phyloP scores from a whole-genome alignment of 129 eudicot genomes.

The Glebionis coronaria region DNA sequence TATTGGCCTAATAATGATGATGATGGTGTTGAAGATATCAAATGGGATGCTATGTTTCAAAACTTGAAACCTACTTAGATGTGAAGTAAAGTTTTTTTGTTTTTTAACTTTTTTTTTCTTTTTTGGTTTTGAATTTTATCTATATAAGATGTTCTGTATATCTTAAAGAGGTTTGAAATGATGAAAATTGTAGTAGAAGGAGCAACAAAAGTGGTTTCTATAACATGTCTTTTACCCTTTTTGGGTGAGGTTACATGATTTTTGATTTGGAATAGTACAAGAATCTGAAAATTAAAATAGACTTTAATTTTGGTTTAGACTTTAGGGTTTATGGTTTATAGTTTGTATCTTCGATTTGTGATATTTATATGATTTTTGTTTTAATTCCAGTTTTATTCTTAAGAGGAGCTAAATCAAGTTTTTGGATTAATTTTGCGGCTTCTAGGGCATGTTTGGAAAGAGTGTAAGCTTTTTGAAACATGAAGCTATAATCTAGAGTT shows the following conservation, averaged over 20 bases:
- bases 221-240: slow-evolving; percentile 15
- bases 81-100: background rate
- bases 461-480: too few species aligned
- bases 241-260: background rate
- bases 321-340: background rate
- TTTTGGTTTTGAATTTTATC: background rate
- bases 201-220: background rate
- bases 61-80: slow-evolving; percentile 77
- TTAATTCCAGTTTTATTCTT: background rate
- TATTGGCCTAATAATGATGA: slow-evolving; percentile 37
- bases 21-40: slow-evolving; percentile 64
- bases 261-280: background rate
- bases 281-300: background rate
- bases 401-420: background rate
- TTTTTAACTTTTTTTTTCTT: too few species aligned
- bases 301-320: background rate
- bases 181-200: slow-evolving; percentile 14
- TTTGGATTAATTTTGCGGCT: too few species aligned
- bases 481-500: too few species aligned
- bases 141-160: background rate
- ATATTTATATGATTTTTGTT: background rate
- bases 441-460: background rate
- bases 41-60: slow-evolving; percentile 95
- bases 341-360: background rate
- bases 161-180: background rate